These are phyloP conservation scores for Phyllostachys edulis DNA, from an alignment of 176 grass and related monocot species.

Conservation along the genomic window DNA sequence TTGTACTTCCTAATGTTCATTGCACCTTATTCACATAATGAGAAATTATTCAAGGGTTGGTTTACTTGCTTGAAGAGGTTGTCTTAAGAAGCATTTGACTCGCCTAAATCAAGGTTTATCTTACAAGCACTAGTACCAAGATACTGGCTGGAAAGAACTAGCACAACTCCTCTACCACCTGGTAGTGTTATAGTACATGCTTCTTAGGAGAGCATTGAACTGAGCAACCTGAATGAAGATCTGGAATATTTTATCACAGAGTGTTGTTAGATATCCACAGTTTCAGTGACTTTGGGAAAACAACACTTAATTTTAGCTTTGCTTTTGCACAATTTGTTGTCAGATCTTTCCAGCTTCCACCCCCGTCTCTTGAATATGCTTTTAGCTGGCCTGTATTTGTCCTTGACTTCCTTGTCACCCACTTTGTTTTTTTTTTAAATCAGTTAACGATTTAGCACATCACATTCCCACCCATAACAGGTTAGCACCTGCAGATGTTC, in stretches of 20 bases:
- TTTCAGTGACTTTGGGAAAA: not conserved
- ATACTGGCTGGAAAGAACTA: not conserved
- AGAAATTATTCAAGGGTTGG: not conserved
- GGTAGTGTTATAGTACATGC: not conserved
- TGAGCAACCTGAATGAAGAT: not conserved
- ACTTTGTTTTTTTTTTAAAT: not conserved
- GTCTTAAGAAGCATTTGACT: not conserved
- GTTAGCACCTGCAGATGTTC: not conserved
- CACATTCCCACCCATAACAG: not conserved
- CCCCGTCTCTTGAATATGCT: not conserved
- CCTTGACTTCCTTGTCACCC: not conserved
- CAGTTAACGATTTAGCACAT: not conserved
- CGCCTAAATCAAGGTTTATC: not conserved
- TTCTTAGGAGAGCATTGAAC: not conserved
- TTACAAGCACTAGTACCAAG: not conserved
- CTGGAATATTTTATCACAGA: not conserved
- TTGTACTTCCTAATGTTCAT: not conserved
- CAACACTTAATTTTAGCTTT: not conserved
- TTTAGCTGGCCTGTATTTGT: not conserved
- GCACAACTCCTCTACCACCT: not conserved
- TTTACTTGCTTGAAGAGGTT: not conserved
- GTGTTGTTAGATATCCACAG: not conserved
- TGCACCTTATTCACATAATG: not conserved
- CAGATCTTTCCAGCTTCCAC: not conserved
- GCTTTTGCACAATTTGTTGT: not conserved